Evolutionary conservation across 441 rosid species (phyloP), one percentile per base, ranked within the genome.

Genomic region (Macaranga tanarius): DNA sequence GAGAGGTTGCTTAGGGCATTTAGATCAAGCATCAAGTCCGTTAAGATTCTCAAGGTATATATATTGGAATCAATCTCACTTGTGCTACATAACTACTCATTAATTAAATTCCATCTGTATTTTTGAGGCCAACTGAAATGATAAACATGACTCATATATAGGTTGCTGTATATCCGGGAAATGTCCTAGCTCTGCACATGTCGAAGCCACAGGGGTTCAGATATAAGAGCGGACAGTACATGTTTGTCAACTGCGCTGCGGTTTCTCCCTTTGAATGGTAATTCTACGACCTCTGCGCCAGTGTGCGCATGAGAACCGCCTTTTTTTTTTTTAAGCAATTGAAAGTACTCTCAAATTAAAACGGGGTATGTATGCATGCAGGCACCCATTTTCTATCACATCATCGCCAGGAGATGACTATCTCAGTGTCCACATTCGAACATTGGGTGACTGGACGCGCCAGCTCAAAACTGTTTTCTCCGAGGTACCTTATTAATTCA

Each of bases 331-430:
- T 28, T 28, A 28, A 28, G 31, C 31, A 28, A 28, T 1, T 28
- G 31, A 28, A 1, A 28, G 31, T 28, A 28, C 31, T 28, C 31
- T 28, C 3, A 28, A 28, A 28, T 28, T 28, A n/a, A 4, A 55
- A 45, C 51, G 44, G 42, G 11, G 31, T 23, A 4, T 25, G 1
- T 52, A 44, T 19, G 47, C 22, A 7, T 55, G 51, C 81, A 89
- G 94, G 94, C 98, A 93, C 65, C 98, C 98, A 9, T 93, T 93
- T 82, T 93, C 97, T 16, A 93, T 93, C 75, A 93, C 98, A 15
- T 93, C 98, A 0, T 84, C 97, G 25, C 98, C 98, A 0, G 94
- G 92, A 65, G 96, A 93, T 65, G 96, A 91, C 71, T 86, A 88
- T 76, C 73, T 93, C 0, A 93, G 98, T 65, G 95, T 93, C 55